Percentiles rank a stretch among this genome's conserved stretches.
Conservation (phyloP, 306 rosid genomes). For the Pyrus bretschneideri region DNA sequence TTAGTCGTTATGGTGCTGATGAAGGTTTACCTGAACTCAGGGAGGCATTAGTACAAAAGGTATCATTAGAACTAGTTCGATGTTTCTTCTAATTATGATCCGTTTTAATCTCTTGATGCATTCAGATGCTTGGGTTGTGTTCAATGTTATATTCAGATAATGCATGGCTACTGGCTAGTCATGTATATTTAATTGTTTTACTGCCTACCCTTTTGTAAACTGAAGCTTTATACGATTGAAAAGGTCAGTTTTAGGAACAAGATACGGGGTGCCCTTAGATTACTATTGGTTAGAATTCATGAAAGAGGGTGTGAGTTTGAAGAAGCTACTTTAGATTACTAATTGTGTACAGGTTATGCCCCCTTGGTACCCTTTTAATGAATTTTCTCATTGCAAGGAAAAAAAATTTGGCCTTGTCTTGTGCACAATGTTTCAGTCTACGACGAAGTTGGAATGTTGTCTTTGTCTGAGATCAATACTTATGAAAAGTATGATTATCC, state of each 20-base stretch:
- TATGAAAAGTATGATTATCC: background rate
- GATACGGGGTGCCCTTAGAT: background rate
- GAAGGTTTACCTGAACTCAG: conserved; percentile 92
- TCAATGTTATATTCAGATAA: background rate
- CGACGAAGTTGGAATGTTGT: background rate
- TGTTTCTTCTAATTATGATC: background rate
- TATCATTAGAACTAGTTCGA: conserved; percentile 2
- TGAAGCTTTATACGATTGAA: background rate
- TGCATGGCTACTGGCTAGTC: background rate
- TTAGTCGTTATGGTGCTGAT: conserved; percentile 85
- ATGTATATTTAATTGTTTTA: background rate
- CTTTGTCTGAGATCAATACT: background rate
- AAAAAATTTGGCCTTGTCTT: background rate
- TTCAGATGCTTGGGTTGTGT: background rate
- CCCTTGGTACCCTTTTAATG: background rate
- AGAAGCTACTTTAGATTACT: background rate
- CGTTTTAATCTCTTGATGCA: background rate
- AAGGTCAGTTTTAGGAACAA: background rate
- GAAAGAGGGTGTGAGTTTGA: background rate
- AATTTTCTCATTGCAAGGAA: background rate
- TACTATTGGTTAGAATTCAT: background rate
- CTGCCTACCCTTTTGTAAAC: background rate
- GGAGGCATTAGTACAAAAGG: conserved; percentile 64
- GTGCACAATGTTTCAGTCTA: background rate
- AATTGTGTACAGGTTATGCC: background rate